Base-by-base conservation (phyloP, 306 rosid species). In the Prinsepia uniflora region DNA sequence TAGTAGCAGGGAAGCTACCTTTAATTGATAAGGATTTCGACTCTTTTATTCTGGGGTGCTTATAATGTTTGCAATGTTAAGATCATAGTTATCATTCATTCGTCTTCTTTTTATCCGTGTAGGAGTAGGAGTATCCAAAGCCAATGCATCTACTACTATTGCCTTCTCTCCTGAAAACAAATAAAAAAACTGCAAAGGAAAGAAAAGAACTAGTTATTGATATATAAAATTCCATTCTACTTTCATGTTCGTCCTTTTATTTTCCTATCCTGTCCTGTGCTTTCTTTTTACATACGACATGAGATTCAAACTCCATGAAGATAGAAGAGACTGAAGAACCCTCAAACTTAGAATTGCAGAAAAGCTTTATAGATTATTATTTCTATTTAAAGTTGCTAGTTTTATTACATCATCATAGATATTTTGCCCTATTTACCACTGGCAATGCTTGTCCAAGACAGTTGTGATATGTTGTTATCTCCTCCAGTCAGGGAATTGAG, bases 401-500 rank as follows among this genome's bases (percentile, higher is more conserved):
- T 55, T 4, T 36, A 6, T 40, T 39, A 52, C 13, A 47, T 24
- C 20, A 44, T 1, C 18, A 24, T 8, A 30, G 47, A 61, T 24
- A 7, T 67, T 22, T 34, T 63, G 5, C 65, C 20, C 64, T n/a
- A 24, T 14, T 18, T 39, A 41, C 47, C 22, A 53, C 42, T 76
- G 55, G 56, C 44, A 49, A 55, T 56, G 43, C 41, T 20, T 68
- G 50, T 47, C 8, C 17, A 46, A 22, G 17, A 10, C 24, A 59
- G 34, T 67, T 68, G 46, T 60, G 40, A 63, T 60, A 46, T 76
- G 55, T 53, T 78, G 43, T 65, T 60, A 47, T 81, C 72, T 66
- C 46, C 70, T 78, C 73, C 93, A 93, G 98, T 85, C 86, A 85
- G 78, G 90, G 96, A 69, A 83, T 90, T 74, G 90, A 88, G 72